Percentiles rank a stretch among this genome's conserved stretches.
These are phyloP conservation scores for Elongisporangium senticosum DNA, from an alignment of 352 stramenopile genomes.

Conservation along the genomic window DNA sequence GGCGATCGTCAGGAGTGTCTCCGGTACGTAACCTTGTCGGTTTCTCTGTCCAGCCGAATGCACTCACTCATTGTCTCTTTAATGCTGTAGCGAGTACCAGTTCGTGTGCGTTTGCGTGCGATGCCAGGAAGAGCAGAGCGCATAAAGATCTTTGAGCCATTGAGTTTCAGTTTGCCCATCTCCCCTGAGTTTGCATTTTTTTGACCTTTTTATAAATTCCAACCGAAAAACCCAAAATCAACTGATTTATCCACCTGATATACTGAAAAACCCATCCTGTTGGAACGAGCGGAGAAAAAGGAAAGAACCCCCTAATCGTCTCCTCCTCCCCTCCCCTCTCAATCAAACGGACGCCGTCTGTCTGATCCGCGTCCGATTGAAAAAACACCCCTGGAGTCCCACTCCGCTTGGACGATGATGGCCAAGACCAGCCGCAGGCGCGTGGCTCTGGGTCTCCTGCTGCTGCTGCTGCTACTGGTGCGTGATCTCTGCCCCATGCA, in stretches of 20 bases:
- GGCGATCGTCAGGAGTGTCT: slow-evolving; percentile 76
- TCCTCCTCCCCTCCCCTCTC: neutral
- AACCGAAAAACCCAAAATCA: neutral
- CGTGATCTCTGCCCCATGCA: neutral
- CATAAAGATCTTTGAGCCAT: slow-evolving; percentile 20
- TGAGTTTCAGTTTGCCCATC: neutral
- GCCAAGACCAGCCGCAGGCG: neutral
- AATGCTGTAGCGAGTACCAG: slow-evolving; percentile 58
- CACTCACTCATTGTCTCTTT: slow-evolving; percentile 5
- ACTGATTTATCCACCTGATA: neutral
- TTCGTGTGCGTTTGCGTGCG: slow-evolving; percentile 67
- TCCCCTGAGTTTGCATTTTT: neutral
- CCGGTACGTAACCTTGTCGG: slow-evolving; percentile 26
- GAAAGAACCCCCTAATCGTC: neutral
- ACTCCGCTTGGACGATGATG: neutral
- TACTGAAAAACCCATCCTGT: neutral
- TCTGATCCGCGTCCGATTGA: neutral
- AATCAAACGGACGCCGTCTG: neutral
- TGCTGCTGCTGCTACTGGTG: neutral
- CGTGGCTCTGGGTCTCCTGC: neutral
- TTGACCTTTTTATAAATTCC: neutral
- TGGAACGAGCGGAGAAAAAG: neutral
- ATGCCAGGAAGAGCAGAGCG: slow-evolving; percentile 57
- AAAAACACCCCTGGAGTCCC: neutral
- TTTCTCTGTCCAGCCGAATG: slow-evolving; percentile 11